Percentiles rank a stretch among this genome's conserved stretches.
phyloP scores from a whole-genome alignment of 2,329 filamentous ascomycete genomes.

The Apiospora rasikravindrae region DNA sequence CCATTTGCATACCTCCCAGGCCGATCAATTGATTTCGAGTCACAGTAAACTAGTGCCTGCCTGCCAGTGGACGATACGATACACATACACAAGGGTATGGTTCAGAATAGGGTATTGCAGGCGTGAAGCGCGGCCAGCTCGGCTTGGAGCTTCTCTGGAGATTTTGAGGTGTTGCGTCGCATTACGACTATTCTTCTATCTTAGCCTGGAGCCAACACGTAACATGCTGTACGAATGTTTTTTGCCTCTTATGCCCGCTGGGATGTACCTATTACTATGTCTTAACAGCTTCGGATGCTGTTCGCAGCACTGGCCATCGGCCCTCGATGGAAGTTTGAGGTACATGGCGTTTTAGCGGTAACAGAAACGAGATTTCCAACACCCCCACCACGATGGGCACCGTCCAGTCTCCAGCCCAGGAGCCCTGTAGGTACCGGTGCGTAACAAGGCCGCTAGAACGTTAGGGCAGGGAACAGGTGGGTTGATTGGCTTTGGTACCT shows the following conservation, averaged over 20 bases:
- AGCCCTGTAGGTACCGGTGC: constrained; percentile 13
- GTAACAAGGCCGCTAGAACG: constrained; percentile 2
- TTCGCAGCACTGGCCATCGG: background rate
- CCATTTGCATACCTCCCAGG: background rate
- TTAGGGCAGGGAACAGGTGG: constrained; percentile 2
- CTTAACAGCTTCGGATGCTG: background rate
- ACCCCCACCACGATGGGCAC: constrained; percentile 3
- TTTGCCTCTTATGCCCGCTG: background rate
- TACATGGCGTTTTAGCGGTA: constrained; percentile 12
- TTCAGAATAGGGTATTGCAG: constrained; percentile 8
- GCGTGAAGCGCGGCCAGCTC: background rate
- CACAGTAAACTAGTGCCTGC: background rate
- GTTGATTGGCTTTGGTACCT: background rate
- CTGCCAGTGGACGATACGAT: background rate
- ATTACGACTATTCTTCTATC: background rate
- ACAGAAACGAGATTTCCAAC: constrained; percentile 11
- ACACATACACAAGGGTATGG: constrained; percentile 12
- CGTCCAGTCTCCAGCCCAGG: background rate
- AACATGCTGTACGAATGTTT: background rate
- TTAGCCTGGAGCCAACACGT: background rate
- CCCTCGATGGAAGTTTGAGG: background rate
- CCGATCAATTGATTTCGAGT: background rate
- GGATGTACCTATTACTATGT: background rate
- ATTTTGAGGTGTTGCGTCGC: background rate
- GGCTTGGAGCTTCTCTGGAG: background rate